These are phyloP conservation scores for Kentomonas sorsogonicus DNA, from an alignment of 208 protist genomes.

Conservation along the genomic window DNA sequence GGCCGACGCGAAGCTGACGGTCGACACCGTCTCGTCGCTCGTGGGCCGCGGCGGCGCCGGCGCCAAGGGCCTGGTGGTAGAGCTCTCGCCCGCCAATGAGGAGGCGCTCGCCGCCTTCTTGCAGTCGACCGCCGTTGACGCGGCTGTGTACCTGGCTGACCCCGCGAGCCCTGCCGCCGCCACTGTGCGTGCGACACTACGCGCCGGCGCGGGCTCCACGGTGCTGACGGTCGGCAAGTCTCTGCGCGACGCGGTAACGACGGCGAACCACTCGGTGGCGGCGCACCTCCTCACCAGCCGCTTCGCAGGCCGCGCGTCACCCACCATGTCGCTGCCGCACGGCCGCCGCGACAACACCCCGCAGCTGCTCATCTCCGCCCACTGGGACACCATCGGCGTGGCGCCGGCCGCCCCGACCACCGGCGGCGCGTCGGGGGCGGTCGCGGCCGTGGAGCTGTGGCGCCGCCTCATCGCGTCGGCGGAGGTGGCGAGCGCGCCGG, in stretches of 20 bases:
- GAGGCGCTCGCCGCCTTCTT: conserved; percentile 34
- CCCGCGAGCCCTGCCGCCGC: too few species aligned
- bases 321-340: too few species aligned
- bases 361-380: conserved; percentile 56
- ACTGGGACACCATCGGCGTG: conserved; percentile 70
- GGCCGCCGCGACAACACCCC: conserved; percentile 14
- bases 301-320: conserved; percentile 22
- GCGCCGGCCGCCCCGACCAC: conserved; percentile 43
- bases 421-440: conserved; percentile 44
- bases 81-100: conserved; percentile 45
- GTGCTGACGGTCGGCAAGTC: conserved; percentile 46
- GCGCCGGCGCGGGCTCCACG: conserved; percentile 22
- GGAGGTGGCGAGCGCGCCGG: conserved; percentile 2
- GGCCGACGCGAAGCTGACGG: conserved; percentile 36
- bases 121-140: conserved; percentile 5
- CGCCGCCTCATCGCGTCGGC: conserved; percentile 35
- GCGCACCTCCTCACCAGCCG: conserved; percentile 25
- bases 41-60: conserved; percentile 23
- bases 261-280: conserved; percentile 35
- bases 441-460: conserved; percentile 69
- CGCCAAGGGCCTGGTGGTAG: conserved; percentile 43
- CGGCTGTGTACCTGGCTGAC: too few species aligned
- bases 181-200: too few species aligned
- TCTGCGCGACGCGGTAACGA: conserved; percentile 14
- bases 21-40: conserved; percentile 23